phyloP scores from a whole-genome alignment of 208 protist genomes.

The Acanthamoeba castellanii region DNA sequence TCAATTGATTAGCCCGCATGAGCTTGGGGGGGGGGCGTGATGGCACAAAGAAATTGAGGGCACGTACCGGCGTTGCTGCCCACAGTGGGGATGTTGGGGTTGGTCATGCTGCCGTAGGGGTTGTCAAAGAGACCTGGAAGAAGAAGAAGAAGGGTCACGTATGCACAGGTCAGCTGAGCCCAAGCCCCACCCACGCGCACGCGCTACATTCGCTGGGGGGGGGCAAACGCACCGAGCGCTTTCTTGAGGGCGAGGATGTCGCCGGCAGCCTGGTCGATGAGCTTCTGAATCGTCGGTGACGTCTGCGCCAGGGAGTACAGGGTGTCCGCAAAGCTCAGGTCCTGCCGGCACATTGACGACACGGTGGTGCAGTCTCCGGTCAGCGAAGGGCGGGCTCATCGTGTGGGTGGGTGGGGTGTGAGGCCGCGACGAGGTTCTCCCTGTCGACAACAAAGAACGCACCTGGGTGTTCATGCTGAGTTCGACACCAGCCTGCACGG shows the following conservation, averaged over 20 bases:
- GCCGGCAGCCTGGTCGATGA: constrained; percentile 29
- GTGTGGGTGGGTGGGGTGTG: too few species aligned
- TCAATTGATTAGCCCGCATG: not conserved
- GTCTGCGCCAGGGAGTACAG: constrained; percentile 34
- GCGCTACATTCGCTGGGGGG: not conserved
- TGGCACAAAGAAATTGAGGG: not conserved
- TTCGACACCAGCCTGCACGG: constrained; percentile 78
- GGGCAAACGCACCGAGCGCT: not conserved
- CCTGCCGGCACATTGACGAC: not conserved
- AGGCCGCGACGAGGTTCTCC: not conserved
- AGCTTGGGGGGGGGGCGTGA: not conserved
- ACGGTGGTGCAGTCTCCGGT: not conserved
- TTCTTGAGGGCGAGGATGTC: constrained; percentile 70
- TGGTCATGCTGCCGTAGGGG: constrained; percentile 66
- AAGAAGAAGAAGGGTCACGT: not conserved
- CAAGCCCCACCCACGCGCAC: too few species aligned
- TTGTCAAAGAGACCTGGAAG: constrained; percentile 67
- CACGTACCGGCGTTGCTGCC: constrained; percentile 24
- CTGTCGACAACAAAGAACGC: not conserved
- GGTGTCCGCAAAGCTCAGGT: constrained; percentile 39
- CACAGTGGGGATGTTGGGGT: constrained; percentile 59
- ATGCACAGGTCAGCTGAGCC: not conserved
- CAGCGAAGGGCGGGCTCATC: too few species aligned
- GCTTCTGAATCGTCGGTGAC: not conserved
- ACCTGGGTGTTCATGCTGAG: constrained; percentile 73